phyloP scores from a whole-genome alignment of 805 yeast species.

The Monosporozyma unispora region DNA sequence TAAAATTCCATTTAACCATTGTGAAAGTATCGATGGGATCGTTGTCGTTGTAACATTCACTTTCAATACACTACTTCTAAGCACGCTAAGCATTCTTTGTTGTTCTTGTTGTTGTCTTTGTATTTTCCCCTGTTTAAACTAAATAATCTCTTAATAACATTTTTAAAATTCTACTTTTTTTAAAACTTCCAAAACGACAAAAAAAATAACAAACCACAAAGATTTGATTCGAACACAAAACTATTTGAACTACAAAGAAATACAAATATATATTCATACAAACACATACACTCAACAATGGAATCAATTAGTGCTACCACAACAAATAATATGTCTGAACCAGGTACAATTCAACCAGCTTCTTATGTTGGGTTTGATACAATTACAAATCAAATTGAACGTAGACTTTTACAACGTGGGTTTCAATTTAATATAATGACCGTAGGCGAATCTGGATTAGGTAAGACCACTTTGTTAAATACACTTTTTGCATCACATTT shows the following conservation, averaged over 20 bases:
- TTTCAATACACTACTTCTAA: neutral
- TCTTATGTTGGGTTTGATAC: slow-evolving; percentile 94
- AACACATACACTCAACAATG: neutral
- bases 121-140: neutral
- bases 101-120: neutral
- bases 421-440: slow-evolving; percentile 91
- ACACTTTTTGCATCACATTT: slow-evolving; percentile 81
- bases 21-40: neutral
- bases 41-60: neutral
- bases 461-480: slow-evolving; percentile 86
- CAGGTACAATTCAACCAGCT: slow-evolving; percentile 36
- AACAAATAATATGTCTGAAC: neutral
- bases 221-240: neutral
- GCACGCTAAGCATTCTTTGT: neutral
- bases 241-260: no score
- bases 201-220: slow-evolving; percentile 1
- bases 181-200: neutral
- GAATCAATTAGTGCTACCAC: neutral
- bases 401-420: slow-evolving; percentile 81
- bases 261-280: no score
- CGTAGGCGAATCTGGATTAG: slow-evolving; percentile 89
- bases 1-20: slow-evolving; percentile 43
- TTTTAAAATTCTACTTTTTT: neutral
- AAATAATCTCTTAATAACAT: neutral
- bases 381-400: slow-evolving; percentile 91